phyloP scores from a whole-genome alignment of 768 basidiomycete species.

The Amanita subjunquillea region DNA sequence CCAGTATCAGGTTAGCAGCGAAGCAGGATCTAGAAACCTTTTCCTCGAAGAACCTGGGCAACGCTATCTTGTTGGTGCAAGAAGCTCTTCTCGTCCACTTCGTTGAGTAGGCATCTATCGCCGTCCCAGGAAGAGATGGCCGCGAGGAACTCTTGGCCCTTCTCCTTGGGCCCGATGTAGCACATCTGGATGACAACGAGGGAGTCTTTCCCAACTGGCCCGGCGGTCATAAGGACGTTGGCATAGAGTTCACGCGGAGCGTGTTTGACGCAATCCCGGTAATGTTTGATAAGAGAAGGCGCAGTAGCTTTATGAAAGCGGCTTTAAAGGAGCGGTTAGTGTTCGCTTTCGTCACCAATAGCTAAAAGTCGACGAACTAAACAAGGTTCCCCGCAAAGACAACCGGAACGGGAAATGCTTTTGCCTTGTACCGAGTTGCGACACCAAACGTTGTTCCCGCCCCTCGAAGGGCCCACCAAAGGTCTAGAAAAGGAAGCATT shows the following conservation, averaged over 20 bases:
- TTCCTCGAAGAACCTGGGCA: conserved; percentile 80
- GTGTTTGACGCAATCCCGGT: conserved; percentile 87
- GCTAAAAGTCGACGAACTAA: conserved; percentile 46
- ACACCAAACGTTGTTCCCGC: conserved; percentile 79
- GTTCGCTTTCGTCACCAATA: not conserved
- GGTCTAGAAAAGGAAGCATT: conserved; percentile 31
- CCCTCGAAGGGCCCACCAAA: conserved; percentile 84
- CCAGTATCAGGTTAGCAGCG: not conserved
- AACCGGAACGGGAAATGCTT: conserved; percentile 80
- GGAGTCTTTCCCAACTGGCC: conserved; percentile 74
- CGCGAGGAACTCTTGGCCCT: conserved; percentile 71
- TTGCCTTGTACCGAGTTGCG: conserved; percentile 82
- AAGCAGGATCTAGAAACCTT: conserved; percentile 34
- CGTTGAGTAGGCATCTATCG: conserved; percentile 77
- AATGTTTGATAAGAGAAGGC: conserved; percentile 81
- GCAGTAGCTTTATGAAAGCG: conserved; percentile 84
- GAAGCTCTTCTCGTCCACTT: conserved; percentile 86
- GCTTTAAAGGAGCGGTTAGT: conserved; percentile 27
- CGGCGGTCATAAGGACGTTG: conserved; percentile 84
- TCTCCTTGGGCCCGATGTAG: conserved; percentile 67
- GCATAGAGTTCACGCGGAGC: conserved; percentile 84
- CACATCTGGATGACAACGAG: conserved; percentile 90
- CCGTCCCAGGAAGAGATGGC: conserved; percentile 83
- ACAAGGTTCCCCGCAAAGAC: conserved; percentile 91
- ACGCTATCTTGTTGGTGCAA: conserved; percentile 87